Percentiles rank a stretch among this genome's conserved stretches.
Conservation (phyloP, 2,329 filamentous ascomycete genomes). For the Stemphylium vesicarium region DNA sequence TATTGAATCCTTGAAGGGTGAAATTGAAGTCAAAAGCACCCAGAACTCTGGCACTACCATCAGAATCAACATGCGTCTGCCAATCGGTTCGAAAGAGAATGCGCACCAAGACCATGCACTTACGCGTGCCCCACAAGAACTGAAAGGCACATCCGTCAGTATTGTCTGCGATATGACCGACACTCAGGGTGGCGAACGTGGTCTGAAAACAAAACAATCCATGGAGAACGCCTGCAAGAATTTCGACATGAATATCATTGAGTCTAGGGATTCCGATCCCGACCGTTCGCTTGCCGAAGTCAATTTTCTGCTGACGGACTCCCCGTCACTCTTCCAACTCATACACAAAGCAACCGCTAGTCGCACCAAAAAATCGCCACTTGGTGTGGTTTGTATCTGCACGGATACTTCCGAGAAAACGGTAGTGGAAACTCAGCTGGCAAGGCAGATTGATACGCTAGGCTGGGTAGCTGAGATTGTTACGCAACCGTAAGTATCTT, state of each 20-base stretch:
- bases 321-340: conserved; percentile 30
- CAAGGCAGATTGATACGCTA: conserved; percentile 29
- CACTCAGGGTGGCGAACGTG: conserved; percentile 28
- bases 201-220: conserved; percentile 32
- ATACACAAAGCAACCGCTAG: conserved; percentile 21
- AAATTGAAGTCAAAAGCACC: conserved; percentile 41
- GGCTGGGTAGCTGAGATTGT: conserved; percentile 36
- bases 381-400: conserved; percentile 38
- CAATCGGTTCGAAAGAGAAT: conserved; percentile 19
- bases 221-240: conserved; percentile 34
- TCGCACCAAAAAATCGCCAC: conserved; percentile 21
- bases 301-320: conserved; percentile 38
- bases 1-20: conserved; percentile 40
- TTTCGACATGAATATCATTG: conserved; percentile 29
- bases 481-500: conserved; percentile 34
- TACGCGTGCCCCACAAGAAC: conserved; percentile 20
- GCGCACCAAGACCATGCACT: conserved; percentile 19
- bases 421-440: conserved; percentile 28
- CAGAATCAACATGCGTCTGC: conserved; percentile 31
- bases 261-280: conserved; percentile 14
- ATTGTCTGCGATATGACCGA: conserved; percentile 31
- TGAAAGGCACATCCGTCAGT: conserved; percentile 28
- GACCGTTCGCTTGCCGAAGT: conserved; percentile 19
- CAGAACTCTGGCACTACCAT: conserved; percentile 37
- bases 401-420: conserved; percentile 38